Base-by-base conservation (phyloP, 2,329 filamentous ascomycete genomes). In the Xylariaceae sp. region DNA sequence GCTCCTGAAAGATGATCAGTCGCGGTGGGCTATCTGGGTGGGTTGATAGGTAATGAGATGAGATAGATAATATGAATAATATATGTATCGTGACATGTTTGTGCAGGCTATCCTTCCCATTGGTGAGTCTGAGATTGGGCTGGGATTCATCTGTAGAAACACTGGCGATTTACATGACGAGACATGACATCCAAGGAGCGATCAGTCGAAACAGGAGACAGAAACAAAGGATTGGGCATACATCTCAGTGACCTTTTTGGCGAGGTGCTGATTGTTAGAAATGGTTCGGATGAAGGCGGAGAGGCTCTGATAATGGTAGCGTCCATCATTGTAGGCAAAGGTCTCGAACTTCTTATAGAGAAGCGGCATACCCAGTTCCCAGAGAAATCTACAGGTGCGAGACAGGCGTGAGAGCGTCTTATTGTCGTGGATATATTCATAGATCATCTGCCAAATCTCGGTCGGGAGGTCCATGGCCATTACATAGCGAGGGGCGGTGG, bases 381-480 rank as follows among this genome's bases (percentile, higher is more conserved):
- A 57, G 3, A 66, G 59, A 45, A 66, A 64, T n/a, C 59, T 51
- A 30, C 62, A 66, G 4, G 64, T 66, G 37, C 64, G 58, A 30
- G 60, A 58, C 30, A 66, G 37, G 45, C 59, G 54, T 8, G 64
- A 62, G 15, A 66, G 5, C 4, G 60, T 63, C 53, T 18, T 56
- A 4, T 64, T 64, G 18, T 66, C 64, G 37, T 51, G 55, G 34
- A 66, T 61, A 34, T 51, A 58, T 11, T 58, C 60, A 55, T 64
- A 62, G 2, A 64, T 61, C 58, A 64, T 62, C 30, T 63, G 60
- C 64, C 64, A 66, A 50, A 66, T 62, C 57, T 66, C 64, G 45
- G 61, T 64, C 13, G 64, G 64, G 11, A 66, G 57, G 44, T 64
- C 61, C 61, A 64, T 64, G 61, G 49, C 47, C 34, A 11, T 30